A percentile compares a stretch with the other conserved stretches of the same genome.
phyloP scores from a whole-genome alignment of 2,329 filamentous ascomycete genomes.

The Calonectria montana region DNA sequence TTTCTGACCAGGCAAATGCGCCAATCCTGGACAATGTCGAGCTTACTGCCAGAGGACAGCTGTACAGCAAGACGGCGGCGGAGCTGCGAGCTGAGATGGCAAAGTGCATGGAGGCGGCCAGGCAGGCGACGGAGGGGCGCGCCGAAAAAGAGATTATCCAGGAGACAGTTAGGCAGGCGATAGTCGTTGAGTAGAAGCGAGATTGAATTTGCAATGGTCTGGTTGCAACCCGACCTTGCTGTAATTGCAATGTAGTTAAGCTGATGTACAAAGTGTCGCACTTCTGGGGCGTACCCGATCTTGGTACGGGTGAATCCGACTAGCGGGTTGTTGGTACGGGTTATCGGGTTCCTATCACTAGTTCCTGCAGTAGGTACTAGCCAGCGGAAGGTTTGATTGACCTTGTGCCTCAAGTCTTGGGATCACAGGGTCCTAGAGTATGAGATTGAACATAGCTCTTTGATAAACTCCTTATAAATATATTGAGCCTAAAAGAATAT shows the following conservation, averaged over 20 bases:
- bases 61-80: background rate
- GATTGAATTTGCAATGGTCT: background rate
- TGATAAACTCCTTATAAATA: no score
- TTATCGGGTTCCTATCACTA: background rate
- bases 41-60: background rate
- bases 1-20: background rate
- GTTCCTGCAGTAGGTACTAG: background rate
- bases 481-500: no score
- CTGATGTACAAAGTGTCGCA: background rate
- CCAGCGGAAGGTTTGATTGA: background rate
- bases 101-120: background rate
- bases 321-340: no score
- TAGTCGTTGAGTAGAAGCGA: background rate
- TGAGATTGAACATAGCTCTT: no score
- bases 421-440: background rate
- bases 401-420: background rate
- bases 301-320: background rate
- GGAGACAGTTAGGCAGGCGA: background rate
- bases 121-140: background rate
- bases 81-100: slow-evolving; percentile 2
- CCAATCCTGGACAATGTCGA: background rate
- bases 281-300: background rate
- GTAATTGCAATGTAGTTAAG: background rate
- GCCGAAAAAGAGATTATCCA: background rate
- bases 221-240: background rate